A percentile compares a stretch with the other conserved stretches of the same genome.
These are phyloP conservation scores for Apiotrichum gamsii DNA, from an alignment of 1,284 basidiomycete species.

Conservation along the genomic window DNA sequence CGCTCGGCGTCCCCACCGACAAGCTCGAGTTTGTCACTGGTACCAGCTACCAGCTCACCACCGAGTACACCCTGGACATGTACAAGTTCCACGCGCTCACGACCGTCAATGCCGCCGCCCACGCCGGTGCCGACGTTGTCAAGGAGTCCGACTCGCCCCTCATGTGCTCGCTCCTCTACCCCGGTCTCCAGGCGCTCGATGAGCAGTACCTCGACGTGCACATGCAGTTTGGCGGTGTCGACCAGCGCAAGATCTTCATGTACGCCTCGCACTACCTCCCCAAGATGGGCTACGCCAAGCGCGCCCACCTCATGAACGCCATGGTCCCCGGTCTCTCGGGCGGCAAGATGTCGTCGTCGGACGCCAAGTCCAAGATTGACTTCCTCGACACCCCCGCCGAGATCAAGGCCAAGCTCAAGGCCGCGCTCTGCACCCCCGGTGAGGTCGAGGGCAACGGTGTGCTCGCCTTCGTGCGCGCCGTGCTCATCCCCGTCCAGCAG, in stretches of 20 bases:
- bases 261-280: conserved; percentile 95
- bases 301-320: conserved; percentile 94
- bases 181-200: conserved; percentile 91
- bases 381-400: conserved; percentile 83
- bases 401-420: conserved; percentile 83
- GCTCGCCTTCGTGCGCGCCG: conserved; percentile 79
- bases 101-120: conserved; percentile 93
- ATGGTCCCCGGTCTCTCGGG: conserved; percentile 96
- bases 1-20: conserved; percentile 84
- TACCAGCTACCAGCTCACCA: conserved; percentile 71
- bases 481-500: conserved; percentile 81
- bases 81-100: conserved; percentile 83
- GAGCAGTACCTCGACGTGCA: conserved; percentile 94
- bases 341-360: conserved; percentile 98
- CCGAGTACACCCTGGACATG: conserved; percentile 91
- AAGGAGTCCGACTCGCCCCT: conserved; percentile 93
- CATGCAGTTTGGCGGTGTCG: conserved; percentile 97
- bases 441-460: conserved; percentile 85
- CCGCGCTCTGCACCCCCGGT: conserved; percentile 92
- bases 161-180: conserved; percentile 88
- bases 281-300: conserved; percentile 84
- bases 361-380: conserved; percentile 95
- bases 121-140: conserved; percentile 98
- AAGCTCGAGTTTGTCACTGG: conserved; percentile 81
- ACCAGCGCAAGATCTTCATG: conserved; percentile 99